Percentiles rank a stretch among this genome's conserved stretches.
phyloP scores from a whole-genome alignment of 352 stramenopile genomes.

The Phytopythium oedochilum region DNA sequence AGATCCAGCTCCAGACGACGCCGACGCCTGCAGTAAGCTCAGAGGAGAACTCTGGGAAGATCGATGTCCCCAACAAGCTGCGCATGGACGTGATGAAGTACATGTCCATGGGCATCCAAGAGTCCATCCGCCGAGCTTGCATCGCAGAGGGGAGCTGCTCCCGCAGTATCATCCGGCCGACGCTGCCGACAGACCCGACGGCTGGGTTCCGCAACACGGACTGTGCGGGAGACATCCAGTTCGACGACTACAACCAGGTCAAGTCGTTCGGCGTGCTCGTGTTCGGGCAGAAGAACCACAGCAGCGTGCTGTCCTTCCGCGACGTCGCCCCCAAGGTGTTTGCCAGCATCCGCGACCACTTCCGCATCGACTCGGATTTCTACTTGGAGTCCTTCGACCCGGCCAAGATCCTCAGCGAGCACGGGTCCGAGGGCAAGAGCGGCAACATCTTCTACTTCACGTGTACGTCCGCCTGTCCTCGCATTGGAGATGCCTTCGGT shows the following conservation, averaged over 20 bases:
- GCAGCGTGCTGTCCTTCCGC: slow-evolving; percentile 55
- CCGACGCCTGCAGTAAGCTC: slow-evolving; percentile 18
- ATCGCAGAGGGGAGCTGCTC: slow-evolving; percentile 17
- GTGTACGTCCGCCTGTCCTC: neutral
- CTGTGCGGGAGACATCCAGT: slow-evolving; percentile 30
- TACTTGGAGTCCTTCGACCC: slow-evolving; percentile 79
- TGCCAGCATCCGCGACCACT: slow-evolving; percentile 68
- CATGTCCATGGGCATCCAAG: slow-evolving; percentile 79
- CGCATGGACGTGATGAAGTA: slow-evolving; percentile 86
- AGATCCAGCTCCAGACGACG: slow-evolving; percentile 19
- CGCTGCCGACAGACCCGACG: slow-evolving; percentile 25
- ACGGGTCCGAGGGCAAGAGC: slow-evolving; percentile 79
- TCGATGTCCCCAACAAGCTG: slow-evolving; percentile 78
- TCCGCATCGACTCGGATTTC: slow-evolving; percentile 61
- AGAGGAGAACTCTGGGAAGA: slow-evolving; percentile 19
- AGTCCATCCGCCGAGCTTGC: slow-evolving; percentile 58
- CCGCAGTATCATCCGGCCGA: slow-evolving; percentile 2
- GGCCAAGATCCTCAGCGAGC: slow-evolving; percentile 62
- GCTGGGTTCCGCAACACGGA: slow-evolving; percentile 53
- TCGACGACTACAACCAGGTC: slow-evolving; percentile 67
- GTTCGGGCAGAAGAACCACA: slow-evolving; percentile 48
- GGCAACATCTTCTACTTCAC: slow-evolving; percentile 89
- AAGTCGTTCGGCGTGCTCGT: slow-evolving; percentile 71
- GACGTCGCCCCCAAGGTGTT: slow-evolving; percentile 81
- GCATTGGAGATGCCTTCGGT: too few species aligned